Evolutionary conservation across 208 protist genomes (phyloP).

Genomic region (Leishmania martiniquensis): DNA sequence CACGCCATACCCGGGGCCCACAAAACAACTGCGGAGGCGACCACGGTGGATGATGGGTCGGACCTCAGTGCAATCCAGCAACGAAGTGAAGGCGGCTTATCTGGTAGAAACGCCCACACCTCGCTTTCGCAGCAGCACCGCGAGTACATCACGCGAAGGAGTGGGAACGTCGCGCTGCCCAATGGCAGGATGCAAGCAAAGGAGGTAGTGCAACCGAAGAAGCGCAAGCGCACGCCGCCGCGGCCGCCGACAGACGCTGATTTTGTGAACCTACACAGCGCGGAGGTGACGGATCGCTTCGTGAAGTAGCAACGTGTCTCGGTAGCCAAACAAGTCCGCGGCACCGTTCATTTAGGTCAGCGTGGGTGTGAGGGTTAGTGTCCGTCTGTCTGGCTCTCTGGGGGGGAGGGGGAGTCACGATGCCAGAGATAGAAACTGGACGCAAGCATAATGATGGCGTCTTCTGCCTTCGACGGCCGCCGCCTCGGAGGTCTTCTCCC

Average conservation of each 20-base stretch:
- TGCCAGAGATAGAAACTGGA: too few species aligned
- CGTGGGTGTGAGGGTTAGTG: not conserved
- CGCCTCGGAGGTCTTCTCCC: too few species aligned
- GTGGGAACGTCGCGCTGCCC: not conserved
- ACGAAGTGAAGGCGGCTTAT: too few species aligned
- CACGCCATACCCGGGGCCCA: not conserved
- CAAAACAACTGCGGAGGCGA: not conserved
- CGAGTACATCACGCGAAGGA: not conserved
- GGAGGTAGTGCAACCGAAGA: constrained; percentile 25
- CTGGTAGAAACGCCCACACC: not conserved
- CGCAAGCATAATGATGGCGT: too few species aligned
- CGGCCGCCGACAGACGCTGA: constrained; percentile 33
- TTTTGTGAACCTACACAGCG: constrained; percentile 40
- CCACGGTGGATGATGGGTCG: not conserved
- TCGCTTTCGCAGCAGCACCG: not conserved
- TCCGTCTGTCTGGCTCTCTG: not conserved
- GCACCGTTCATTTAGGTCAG: not conserved
- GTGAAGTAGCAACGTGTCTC: not conserved
- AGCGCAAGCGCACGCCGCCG: constrained; percentile 27
- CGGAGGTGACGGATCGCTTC: constrained; percentile 1
- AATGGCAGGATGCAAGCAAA: constrained; percentile 17
- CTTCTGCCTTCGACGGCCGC: too few species aligned
- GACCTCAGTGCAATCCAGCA: not conserved
- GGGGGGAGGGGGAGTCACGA: not conserved
- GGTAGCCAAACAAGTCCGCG: not conserved